A percentile compares a stretch with the other conserved stretches of the same genome.
These are phyloP conservation scores for Leucocoprinus leucothites DNA, from an alignment of 768 basidiomycete genomes.

Conservation along the genomic window DNA sequence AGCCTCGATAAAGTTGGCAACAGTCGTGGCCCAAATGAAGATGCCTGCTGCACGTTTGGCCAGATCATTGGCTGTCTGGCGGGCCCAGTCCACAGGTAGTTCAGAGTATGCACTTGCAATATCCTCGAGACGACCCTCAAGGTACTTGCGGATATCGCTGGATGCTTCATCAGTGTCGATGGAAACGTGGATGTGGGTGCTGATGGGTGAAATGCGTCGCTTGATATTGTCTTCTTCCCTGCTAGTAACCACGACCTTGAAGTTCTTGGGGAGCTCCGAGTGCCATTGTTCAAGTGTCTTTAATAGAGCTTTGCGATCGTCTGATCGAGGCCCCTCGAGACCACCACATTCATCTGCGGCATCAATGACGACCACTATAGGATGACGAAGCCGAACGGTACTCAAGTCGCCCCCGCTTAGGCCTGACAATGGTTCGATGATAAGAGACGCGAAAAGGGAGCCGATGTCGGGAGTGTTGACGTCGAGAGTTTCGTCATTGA, in stretches of 20 bases:
- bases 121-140: slow-evolving; percentile 13
- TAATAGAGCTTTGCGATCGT: slow-evolving; percentile 18
- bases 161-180: slow-evolving; percentile 18
- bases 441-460: slow-evolving; percentile 16
- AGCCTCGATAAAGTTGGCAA: slow-evolving; percentile 15
- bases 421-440: slow-evolving; percentile 19
- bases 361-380: slow-evolving; percentile 24
- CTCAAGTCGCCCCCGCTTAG: not conserved
- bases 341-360: slow-evolving; percentile 29
- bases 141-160: slow-evolving; percentile 22
- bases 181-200: slow-evolving; percentile 16
- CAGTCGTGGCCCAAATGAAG: slow-evolving; percentile 27
- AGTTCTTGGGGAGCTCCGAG: slow-evolving; percentile 13
- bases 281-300: slow-evolving; percentile 19
- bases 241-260: slow-evolving; percentile 26
- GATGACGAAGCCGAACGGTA: not conserved
- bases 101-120: not conserved
- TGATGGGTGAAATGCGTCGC: slow-evolving; percentile 12
- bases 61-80: slow-evolving; percentile 17
- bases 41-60: slow-evolving; percentile 25
- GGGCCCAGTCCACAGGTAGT: slow-evolving; percentile 18
- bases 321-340: slow-evolving; percentile 11
- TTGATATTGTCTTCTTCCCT: slow-evolving; percentile 18
- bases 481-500: too few species aligned
- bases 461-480: slow-evolving; percentile 3